Percentiles rank a stretch among this genome's conserved stretches.
These are phyloP conservation scores for Berkeleyomyces basicola DNA, from an alignment of 2,329 filamentous ascomycete species.

Conservation along the genomic window DNA sequence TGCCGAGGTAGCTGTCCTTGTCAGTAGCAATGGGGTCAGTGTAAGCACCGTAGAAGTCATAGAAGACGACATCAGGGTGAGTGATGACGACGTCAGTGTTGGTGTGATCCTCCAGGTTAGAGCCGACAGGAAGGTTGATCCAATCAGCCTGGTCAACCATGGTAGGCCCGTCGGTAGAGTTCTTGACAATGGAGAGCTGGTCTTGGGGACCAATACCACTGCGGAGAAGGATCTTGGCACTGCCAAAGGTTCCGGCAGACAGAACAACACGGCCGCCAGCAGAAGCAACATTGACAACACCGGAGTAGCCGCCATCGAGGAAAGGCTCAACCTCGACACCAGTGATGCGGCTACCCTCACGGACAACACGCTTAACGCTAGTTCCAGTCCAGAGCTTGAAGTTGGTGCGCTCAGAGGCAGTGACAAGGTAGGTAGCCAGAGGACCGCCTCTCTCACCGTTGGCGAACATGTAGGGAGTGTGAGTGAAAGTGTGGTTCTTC, in stretches of 20 bases:
- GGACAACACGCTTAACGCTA: slow-evolving; percentile 48
- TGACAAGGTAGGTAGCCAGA: slow-evolving; percentile 52
- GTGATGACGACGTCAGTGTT: slow-evolving; percentile 32
- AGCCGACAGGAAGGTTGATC: slow-evolving; percentile 42
- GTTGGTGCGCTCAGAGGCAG: slow-evolving; percentile 40
- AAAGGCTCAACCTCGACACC: slow-evolving; percentile 50
- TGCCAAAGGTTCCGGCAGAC: slow-evolving; percentile 52
- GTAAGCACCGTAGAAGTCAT: slow-evolving; percentile 49
- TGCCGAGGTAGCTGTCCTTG: slow-evolving; percentile 24
- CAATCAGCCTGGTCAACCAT: slow-evolving; percentile 35
- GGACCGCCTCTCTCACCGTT: slow-evolving; percentile 52
- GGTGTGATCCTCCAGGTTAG: slow-evolving; percentile 40
- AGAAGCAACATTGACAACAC: slow-evolving; percentile 42
- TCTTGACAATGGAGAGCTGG: slow-evolving; percentile 36
- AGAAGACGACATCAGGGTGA: slow-evolving; percentile 33
- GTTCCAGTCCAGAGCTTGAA: slow-evolving; percentile 53
- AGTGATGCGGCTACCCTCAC: slow-evolving; percentile 42
- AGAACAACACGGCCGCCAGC: slow-evolving; percentile 49
- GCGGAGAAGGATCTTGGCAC: slow-evolving; percentile 49
- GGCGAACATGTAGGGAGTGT: slow-evolving; percentile 50
- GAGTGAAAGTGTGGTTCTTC: slow-evolving; percentile 50
- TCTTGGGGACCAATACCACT: slow-evolving; percentile 49
- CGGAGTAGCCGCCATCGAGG: slow-evolving; percentile 34
- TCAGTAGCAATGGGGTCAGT: slow-evolving; percentile 30
- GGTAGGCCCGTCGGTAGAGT: slow-evolving; percentile 31